Evolutionary conservation across 805 yeast species (phyloP).

Genomic region (Nakazawaea peltata): DNA sequence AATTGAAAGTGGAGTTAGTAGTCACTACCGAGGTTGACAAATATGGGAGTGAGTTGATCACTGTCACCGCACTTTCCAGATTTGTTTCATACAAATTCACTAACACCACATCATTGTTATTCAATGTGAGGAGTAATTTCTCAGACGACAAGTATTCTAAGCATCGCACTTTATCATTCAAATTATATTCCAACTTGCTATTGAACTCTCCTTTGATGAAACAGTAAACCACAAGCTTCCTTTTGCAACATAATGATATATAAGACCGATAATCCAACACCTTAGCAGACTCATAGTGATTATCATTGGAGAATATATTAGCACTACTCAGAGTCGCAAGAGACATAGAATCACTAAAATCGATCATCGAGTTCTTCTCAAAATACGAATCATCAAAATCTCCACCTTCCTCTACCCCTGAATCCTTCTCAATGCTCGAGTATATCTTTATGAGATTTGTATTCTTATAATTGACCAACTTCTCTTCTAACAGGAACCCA

Average conservation of each 20-base stretch:
- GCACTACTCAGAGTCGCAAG: slow-evolving; percentile 19
- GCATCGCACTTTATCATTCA: slow-evolving; percentile 17
- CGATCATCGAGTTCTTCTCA: slow-evolving; percentile 2
- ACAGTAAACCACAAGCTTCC: slow-evolving; percentile 16
- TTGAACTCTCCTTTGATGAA: slow-evolving; percentile 17
- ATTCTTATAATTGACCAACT: slow-evolving; percentile 22
- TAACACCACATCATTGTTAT: slow-evolving; percentile 17
- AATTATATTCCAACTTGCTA: slow-evolving; percentile 17
- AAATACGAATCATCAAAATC: slow-evolving; percentile 5
- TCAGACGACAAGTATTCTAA: slow-evolving; percentile 18
- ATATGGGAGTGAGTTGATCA: slow-evolving; percentile 5
- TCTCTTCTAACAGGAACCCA: slow-evolving; percentile 14
- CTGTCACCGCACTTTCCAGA: slow-evolving; percentile 1
- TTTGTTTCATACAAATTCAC: slow-evolving; percentile 9
- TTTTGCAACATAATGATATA: slow-evolving; percentile 13
- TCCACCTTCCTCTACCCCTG: slow-evolving; percentile 8
- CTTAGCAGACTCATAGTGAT: slow-evolving; percentile 2
- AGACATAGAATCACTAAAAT: slow-evolving; percentile 22
- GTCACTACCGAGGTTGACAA: slow-evolving; percentile 7
- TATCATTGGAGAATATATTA: background rate
- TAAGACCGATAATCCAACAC: slow-evolving; percentile 10
- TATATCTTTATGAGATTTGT: slow-evolving; percentile 20
- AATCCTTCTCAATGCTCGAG: slow-evolving; percentile 11
- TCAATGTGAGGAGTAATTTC: slow-evolving; percentile 14
- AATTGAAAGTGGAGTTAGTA: slow-evolving; percentile 9